Evolutionary conservation across 164 flowering plant genomes (phyloP).

Genomic region (Chimonanthus salicifolius): DNA sequence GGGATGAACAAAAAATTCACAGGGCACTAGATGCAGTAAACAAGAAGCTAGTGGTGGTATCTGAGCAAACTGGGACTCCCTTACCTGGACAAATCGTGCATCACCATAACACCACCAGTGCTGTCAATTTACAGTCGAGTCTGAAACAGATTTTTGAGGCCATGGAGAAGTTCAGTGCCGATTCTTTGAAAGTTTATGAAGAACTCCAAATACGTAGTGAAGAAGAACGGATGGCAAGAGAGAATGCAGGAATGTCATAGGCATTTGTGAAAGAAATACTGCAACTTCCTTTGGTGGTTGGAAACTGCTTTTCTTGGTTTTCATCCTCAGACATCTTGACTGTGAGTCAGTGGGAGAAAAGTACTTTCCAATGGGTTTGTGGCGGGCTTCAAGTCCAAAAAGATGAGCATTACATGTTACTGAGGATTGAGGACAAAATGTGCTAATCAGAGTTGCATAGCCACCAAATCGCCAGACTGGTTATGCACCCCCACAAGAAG

Average conservation of each 20-base stretch:
- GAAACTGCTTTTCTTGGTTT: neutral
- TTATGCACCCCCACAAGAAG: no score
- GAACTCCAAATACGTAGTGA: conserved; percentile 58
- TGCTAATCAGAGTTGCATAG: neutral
- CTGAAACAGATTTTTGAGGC: conserved; percentile 69
- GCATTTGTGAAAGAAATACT: neutral
- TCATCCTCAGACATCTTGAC: neutral
- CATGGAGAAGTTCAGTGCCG: conserved; percentile 66
- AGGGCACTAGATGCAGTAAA: conserved; percentile 71
- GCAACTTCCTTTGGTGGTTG: neutral
- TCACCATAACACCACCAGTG: conserved; percentile 41
- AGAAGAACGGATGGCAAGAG: conserved; percentile 42
- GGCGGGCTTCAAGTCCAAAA: neutral
- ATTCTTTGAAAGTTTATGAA: conserved; percentile 59
- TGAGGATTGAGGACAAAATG: neutral
- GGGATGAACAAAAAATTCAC: conserved; percentile 72
- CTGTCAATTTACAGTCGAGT: conserved; percentile 44
- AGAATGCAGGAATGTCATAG: conserved; percentile 19
- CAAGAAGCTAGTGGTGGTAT: conserved; percentile 47
- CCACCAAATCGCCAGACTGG: no score
- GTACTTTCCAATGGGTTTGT: neutral
- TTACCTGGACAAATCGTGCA: conserved; percentile 32
- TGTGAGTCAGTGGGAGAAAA: neutral
- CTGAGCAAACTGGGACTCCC: conserved; percentile 34
- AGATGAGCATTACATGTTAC: neutral